Base-by-base conservation (phyloP, 2,329 filamentous ascomycete species). In the Fusarium sp. region DNA sequence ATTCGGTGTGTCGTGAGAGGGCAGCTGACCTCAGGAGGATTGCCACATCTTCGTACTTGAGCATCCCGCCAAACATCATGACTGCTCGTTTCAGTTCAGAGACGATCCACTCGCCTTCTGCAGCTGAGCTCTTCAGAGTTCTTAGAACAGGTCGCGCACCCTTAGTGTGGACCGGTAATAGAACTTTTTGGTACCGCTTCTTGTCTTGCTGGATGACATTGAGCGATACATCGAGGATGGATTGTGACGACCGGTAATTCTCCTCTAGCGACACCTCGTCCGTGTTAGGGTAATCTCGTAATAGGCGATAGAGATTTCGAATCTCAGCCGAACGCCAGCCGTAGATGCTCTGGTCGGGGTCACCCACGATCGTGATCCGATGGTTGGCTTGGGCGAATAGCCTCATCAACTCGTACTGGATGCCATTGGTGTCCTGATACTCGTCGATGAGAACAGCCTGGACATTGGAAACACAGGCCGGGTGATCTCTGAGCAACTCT, bases 261-360 rank as follows among this genome's bases (percentile, higher is more conserved):
- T 97, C 92, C 76, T 97, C 92, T 2, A 99, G 83, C 6, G 95
- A 89, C 46, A 97, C 89, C 62, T 96, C 91, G 4, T 93, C 86
- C 0, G 93, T 96, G 25, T 91, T 86, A 0, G 90, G 90, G 75
- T 91, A 97, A 63, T 93, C 89, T 42, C 83, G 83, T 57, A 93
- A 87, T 83, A 99, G 89, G 2, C 91, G 89, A 69, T 88, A 87
- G 51, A 98, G 84, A 74, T 98, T 99, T 77, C 91, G 91, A 72
- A 95, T 93, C 78, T 99, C 95, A 9, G 96, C 95, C 7, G 93
- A 94, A 18, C 95, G 90, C 85, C 96, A 99, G 18, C 95, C 93
- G 77, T 98, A 99, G 62, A 99, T 99, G 77, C 94, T 97, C 79
- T 99, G 95, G 77, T 99, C 96, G 0, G 96, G 95, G 77, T 99